phyloP scores from a whole-genome alignment of 257 asterid species.

The Galeopsis tetrahit region DNA sequence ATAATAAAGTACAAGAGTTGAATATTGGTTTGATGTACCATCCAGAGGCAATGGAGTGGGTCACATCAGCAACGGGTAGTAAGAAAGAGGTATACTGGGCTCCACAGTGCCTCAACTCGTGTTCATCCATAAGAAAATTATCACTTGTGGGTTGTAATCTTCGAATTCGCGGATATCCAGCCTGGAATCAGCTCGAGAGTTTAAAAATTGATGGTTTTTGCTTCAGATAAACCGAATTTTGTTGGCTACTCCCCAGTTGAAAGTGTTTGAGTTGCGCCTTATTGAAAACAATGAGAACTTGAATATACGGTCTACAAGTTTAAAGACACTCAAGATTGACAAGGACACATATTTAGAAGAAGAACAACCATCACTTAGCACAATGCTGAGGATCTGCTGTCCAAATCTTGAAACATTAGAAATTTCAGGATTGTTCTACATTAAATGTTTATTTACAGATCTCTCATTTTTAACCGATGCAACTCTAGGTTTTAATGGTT shows the following conservation, averaged over 20 bases:
- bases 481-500: not conserved
- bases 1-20: not conserved
- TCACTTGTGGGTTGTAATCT: not conserved
- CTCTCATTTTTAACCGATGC: not conserved
- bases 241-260: conserved; percentile 19
- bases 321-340: not conserved
- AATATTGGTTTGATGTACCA: not conserved
- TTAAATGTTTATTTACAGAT: not conserved
- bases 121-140: not conserved
- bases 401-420: not conserved
- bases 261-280: not conserved
- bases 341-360: not conserved
- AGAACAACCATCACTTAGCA: not conserved
- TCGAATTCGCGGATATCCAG: not conserved
- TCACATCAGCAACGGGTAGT: not conserved
- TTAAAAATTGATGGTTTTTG: not conserved
- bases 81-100: not conserved
- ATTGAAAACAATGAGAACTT: not conserved
- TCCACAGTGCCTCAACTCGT: not conserved
- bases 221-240: not conserved
- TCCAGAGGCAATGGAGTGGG: not conserved
- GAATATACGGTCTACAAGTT: not conserved
- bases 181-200: not conserved
- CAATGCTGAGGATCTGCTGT: not conserved
- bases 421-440: not conserved